Evolutionary conservation across 441 rosid species (phyloP).

Genomic region (Dalechampia spathulata): DNA sequence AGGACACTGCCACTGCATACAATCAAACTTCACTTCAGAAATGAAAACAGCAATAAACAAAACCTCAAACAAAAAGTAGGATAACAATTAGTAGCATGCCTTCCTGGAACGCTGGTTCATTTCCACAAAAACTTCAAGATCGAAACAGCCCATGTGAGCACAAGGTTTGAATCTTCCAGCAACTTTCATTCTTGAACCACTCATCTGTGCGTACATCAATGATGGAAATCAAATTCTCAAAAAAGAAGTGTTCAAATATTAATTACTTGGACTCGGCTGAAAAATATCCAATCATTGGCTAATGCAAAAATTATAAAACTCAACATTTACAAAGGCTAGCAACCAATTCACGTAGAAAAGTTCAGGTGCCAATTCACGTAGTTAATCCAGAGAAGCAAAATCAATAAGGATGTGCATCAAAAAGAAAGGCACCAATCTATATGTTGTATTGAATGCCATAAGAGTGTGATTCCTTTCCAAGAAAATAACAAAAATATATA

Average conservation of each 20-base stretch:
- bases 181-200: slow-evolving; percentile 93
- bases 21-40: slow-evolving; percentile 16
- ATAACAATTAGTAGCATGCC: slow-evolving; percentile 40
- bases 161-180: slow-evolving; percentile 98
- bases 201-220: slow-evolving; percentile 48
- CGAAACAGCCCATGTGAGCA: slow-evolving; percentile 96
- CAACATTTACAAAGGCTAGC: neutral
- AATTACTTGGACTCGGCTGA: neutral
- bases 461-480: no score
- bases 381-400: no score
- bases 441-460: no score
- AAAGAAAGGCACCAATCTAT: no score
- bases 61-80: slow-evolving; percentile 4
- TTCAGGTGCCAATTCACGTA: no score
- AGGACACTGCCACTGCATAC: slow-evolving; percentile 98
- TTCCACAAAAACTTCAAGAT: slow-evolving; percentile 96
- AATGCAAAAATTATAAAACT: no score
- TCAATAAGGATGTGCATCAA: neutral
- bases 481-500: no score
- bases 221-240: slow-evolving; percentile 5
- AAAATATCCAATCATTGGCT: no score
- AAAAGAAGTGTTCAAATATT: neutral
- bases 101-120: slow-evolving; percentile 96
- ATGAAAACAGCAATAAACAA: slow-evolving; percentile 8
- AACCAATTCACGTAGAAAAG: neutral